Evolutionary conservation across 805 yeast species (phyloP).

Genomic region (Wickerhamomyces chambardii): DNA sequence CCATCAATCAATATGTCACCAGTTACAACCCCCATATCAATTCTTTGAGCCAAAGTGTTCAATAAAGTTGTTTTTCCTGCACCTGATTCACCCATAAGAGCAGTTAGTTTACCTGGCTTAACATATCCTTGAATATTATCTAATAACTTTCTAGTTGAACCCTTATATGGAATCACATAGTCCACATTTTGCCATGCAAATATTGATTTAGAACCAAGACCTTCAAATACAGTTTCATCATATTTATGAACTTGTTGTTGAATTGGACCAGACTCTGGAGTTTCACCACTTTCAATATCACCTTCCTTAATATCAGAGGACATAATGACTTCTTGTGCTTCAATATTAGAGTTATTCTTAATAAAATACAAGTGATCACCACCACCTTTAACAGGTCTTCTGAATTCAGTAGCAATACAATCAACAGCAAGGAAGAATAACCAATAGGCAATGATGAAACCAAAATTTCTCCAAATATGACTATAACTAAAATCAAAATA

Average conservation of each 20-base stretch:
- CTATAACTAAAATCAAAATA: slow-evolving; percentile 27
- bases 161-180: slow-evolving; percentile 29
- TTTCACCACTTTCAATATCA: too few relatives aligned
- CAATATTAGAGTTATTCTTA: too few relatives aligned
- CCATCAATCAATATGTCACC: slow-evolving; percentile 53
- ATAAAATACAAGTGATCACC: too few relatives aligned
- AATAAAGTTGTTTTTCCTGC: slow-evolving; percentile 56
- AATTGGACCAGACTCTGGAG: too few relatives aligned
- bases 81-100: slow-evolving; percentile 58
- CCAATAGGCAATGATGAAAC: slow-evolving; percentile 24
- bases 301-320: too few relatives aligned
- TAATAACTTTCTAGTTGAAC: slow-evolving; percentile 49
- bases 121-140: slow-evolving; percentile 35
- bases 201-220: slow-evolving; percentile 17
- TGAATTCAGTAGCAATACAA: background rate
- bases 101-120: slow-evolving; percentile 50
- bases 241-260: too few relatives aligned
- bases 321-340: slow-evolving; percentile 7
- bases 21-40: slow-evolving; percentile 41
- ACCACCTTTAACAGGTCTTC: background rate
- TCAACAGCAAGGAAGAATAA: slow-evolving; percentile 4
- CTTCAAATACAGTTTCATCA: too few relatives aligned
- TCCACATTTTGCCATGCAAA: slow-evolving; percentile 13
- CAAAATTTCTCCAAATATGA: slow-evolving; percentile 51
- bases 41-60: slow-evolving; percentile 42